These are phyloP conservation scores for Saitozyma sp. DNA, from an alignment of 768 basidiomycete genomes.

Conservation along the genomic window DNA sequence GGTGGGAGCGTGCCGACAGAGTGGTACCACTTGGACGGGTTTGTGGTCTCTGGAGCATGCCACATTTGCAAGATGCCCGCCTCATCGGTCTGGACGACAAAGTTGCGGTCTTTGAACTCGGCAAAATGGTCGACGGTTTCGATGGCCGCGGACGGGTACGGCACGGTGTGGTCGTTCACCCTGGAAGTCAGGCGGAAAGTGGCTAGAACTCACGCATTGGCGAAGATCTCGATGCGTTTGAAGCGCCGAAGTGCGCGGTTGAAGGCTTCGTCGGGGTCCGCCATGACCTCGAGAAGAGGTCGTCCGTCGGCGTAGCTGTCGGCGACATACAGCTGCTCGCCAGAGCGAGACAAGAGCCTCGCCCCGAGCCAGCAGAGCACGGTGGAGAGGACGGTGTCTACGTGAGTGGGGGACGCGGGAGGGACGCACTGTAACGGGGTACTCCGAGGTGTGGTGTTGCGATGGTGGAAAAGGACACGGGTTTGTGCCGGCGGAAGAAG, in stretches of 20 bases:
- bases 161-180: slow-evolving; percentile 35
- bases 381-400: slow-evolving; percentile 35
- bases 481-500: slow-evolving; percentile 34
- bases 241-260: slow-evolving; percentile 9
- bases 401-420: not conserved
- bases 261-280: slow-evolving; percentile 30
- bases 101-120: slow-evolving; percentile 21
- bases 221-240: slow-evolving; percentile 28
- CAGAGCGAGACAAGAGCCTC: slow-evolving; percentile 31
- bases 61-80: slow-evolving; percentile 26
- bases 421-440: slow-evolving; percentile 34
- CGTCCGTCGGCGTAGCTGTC: not conserved
- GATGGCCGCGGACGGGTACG: slow-evolving; percentile 41
- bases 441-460: slow-evolving; percentile 44
- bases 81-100: slow-evolving; percentile 31
- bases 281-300: slow-evolving; percentile 38
- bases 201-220: slow-evolving; percentile 30
- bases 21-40: not conserved
- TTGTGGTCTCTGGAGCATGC: not conserved
- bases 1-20: slow-evolving; percentile 30
- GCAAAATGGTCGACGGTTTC: slow-evolving; percentile 28
- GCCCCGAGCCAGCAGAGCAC: slow-evolving; percentile 27
- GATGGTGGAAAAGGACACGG: slow-evolving; percentile 36
- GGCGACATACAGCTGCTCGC: slow-evolving; percentile 37
- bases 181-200: not conserved